Conservation (phyloP, 1,284 basidiomycete species). For the Ceratobasidium sp. region DNA sequence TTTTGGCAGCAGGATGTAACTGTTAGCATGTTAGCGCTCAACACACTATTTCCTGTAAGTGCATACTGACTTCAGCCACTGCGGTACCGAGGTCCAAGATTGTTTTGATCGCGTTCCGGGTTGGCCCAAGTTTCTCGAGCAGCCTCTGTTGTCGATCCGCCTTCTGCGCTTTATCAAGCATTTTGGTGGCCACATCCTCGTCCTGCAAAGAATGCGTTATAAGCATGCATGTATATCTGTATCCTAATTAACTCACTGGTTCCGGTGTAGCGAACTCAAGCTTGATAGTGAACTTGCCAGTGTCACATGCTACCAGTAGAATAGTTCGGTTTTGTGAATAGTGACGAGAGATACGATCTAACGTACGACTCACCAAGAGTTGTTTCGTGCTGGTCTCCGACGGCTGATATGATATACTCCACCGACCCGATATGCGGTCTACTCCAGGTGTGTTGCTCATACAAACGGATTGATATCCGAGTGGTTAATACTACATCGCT, state of each 20-base stretch:
- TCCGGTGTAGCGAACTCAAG: neutral
- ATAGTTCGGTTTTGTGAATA: neutral
- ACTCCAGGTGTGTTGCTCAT: too few species aligned
- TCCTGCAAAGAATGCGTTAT: neutral
- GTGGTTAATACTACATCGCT: too few species aligned
- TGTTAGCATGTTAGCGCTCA: neutral
- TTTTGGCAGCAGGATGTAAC: constrained; percentile 7
- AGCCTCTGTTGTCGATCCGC: neutral
- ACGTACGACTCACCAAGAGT: neutral
- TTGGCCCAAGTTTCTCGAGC: neutral
- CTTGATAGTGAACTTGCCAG: neutral
- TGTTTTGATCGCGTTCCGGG: neutral
- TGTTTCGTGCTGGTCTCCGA: too few species aligned
- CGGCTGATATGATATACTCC: constrained; percentile 1
- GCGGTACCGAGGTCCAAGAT: neutral
- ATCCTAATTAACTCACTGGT: neutral
- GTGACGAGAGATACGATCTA: neutral
- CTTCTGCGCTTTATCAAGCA: neutral
- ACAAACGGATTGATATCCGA: too few species aligned
- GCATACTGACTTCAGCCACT: constrained; percentile 1
- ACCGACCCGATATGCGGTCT: neutral
- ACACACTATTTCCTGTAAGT: too few species aligned
- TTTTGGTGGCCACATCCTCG: neutral
- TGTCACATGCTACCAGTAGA: neutral
- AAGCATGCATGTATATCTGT: neutral